Evolutionary conservation across 345 rosid species (phyloP).

Genomic region (Ceriops tagal): DNA sequence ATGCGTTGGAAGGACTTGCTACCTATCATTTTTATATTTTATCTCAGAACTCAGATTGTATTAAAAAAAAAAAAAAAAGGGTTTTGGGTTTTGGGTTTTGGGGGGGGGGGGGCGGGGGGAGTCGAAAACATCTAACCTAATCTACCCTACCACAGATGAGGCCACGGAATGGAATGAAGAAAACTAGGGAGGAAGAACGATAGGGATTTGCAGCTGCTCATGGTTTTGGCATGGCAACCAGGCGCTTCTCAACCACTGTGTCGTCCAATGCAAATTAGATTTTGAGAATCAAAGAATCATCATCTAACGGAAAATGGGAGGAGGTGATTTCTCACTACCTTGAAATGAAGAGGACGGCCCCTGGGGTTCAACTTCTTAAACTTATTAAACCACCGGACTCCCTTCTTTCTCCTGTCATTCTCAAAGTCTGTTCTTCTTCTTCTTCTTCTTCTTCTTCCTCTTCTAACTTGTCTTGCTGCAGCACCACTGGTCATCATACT

Average conservation of each 20-base stretch:
- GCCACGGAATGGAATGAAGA: no score
- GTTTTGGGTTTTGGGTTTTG: no score
- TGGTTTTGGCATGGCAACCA: no score
- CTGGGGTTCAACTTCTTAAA: not conserved
- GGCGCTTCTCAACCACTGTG: constrained; percentile 11
- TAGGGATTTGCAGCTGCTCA: no score
- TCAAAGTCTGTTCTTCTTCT: constrained; percentile 48
- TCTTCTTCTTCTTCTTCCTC: constrained; percentile 23
- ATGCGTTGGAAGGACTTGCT: no score
- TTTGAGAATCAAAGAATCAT: constrained; percentile 42
- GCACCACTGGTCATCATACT: not conserved
- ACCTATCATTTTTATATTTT: no score
- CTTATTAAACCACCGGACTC: constrained; percentile 27
- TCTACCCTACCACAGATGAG: no score
- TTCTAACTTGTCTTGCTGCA: constrained; percentile 34
- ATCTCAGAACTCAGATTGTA: no score
- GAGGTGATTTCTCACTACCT: constrained; percentile 41
- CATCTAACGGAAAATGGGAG: constrained; percentile 46
- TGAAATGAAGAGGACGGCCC: constrained; percentile 39
- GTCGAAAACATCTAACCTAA: no score
- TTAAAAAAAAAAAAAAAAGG: no score
- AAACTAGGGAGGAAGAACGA: no score
- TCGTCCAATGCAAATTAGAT: constrained; percentile 33
- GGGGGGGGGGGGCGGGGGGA: no score
- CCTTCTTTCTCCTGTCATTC: constrained; percentile 43